phyloP scores from a whole-genome alignment of 768 basidiomycete species.

The Boletus sp. region DNA sequence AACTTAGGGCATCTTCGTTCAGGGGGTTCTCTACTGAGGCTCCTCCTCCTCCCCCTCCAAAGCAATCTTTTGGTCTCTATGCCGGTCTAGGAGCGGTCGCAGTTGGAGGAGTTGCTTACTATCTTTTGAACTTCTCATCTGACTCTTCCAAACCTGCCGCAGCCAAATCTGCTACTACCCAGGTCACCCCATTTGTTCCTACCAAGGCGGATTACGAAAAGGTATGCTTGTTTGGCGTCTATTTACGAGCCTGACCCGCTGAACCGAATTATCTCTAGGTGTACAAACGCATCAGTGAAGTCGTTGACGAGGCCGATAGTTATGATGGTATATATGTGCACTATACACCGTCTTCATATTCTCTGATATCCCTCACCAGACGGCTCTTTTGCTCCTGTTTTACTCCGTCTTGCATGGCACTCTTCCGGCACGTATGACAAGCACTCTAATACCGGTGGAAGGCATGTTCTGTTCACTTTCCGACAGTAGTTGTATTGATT shows the following conservation, averaged over 20 bases:
- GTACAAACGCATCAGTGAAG: conserved; percentile 84
- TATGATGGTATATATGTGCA: conserved; percentile 72
- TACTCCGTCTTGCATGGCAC: conserved; percentile 94
- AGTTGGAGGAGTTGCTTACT: conserved; percentile 64
- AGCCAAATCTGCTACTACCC: conserved; percentile 58
- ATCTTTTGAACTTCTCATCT: conserved; percentile 46
- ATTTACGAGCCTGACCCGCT: background rate
- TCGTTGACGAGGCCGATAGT: conserved; percentile 61
- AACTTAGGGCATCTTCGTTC: conserved; percentile 42
- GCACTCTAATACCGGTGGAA: conserved; percentile 72
- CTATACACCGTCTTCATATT: background rate
- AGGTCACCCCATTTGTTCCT: conserved; percentile 69
- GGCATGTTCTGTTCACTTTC: conserved; percentile 40
- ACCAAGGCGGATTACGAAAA: conserved; percentile 89
- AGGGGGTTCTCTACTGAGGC: conserved; percentile 60
- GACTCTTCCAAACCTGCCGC: conserved; percentile 51
- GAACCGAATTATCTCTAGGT: conserved; percentile 46
- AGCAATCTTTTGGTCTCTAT: conserved; percentile 58
- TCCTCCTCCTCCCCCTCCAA: conserved; percentile 42
- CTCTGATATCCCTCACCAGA: conserved; percentile 42
- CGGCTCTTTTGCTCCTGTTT: conserved; percentile 84
- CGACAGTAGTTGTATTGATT: background rate
- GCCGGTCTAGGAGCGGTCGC: conserved; percentile 60
- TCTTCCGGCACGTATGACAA: conserved; percentile 92
- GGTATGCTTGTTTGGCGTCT: conserved; percentile 36